Conservation (phyloP, 2,329 filamentous ascomycete species). For the Fusarium brachygibbosum region DNA sequence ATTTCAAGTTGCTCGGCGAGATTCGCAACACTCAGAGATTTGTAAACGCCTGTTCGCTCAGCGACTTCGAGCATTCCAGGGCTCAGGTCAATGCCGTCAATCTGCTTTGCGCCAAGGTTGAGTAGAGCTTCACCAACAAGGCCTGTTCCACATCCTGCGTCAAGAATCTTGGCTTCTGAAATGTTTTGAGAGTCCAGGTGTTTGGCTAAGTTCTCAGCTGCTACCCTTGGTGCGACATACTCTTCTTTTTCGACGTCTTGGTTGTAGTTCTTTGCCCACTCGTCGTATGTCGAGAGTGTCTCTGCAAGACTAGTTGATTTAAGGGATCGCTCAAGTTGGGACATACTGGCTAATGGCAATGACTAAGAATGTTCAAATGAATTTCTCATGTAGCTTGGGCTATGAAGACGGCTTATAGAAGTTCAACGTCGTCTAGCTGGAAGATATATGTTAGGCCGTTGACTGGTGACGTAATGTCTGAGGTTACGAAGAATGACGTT, state of each 20-base stretch:
- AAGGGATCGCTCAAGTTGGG: constrained; percentile 20
- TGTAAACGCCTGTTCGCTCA: constrained; percentile 58
- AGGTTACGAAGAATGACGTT: background rate
- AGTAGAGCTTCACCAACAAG: constrained; percentile 61
- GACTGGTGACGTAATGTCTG: background rate
- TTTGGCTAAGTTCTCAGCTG: constrained; percentile 50
- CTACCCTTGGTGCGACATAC: constrained; percentile 56
- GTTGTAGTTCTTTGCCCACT: constrained; percentile 50
- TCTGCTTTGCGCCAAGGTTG: constrained; percentile 53
- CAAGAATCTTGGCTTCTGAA: constrained; percentile 53
- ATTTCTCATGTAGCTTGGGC: background rate
- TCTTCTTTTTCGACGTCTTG: constrained; percentile 51
- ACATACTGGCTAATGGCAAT: constrained; percentile 4
- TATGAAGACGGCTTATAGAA: background rate
- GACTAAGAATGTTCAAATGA: rapidly evolving
- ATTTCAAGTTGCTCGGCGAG: constrained; percentile 57
- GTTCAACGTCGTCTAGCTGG: background rate
- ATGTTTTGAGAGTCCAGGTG: constrained; percentile 25
- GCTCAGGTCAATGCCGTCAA: constrained; percentile 65
- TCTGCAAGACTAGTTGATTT: constrained; percentile 21
- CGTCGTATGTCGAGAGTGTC: constrained; percentile 38
- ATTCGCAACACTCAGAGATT: constrained; percentile 57
- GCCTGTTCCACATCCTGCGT: constrained; percentile 67
- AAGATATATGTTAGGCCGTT: background rate
- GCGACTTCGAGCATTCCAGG: constrained; percentile 64